phyloP scores from a whole-genome alignment of 305 asterid genomes.

The Fraxinus dipetala region DNA sequence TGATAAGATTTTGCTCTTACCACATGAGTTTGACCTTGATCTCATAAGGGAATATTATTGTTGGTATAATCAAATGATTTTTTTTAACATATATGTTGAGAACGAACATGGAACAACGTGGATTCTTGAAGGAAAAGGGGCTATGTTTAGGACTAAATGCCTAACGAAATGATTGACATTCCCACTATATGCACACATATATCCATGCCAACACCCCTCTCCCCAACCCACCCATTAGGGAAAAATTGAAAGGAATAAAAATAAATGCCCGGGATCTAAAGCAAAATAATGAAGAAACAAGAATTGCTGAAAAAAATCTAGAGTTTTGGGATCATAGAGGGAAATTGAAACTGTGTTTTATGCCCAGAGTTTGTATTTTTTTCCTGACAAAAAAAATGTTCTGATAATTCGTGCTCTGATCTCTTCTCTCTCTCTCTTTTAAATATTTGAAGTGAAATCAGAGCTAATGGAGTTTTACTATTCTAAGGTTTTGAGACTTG shows the following conservation, averaged over 20 bases:
- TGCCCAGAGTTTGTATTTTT: not conserved
- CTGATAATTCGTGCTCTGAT: not conserved
- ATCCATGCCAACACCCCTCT: too few relatives aligned
- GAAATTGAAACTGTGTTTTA: not conserved
- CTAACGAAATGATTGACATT: too few relatives aligned
- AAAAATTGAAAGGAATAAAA: not conserved
- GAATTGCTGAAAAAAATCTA: not conserved
- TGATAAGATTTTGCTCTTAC: not conserved
- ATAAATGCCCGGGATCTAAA: not conserved
- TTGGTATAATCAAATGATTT: not conserved
- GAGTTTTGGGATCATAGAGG: not conserved
- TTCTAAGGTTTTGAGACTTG: conserved; percentile 9
- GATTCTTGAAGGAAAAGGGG: too few relatives aligned
- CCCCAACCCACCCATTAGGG: not conserved
- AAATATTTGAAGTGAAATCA: not conserved
- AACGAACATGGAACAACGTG: too few relatives aligned
- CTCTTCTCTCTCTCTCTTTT: too few relatives aligned
- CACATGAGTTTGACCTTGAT: not conserved
- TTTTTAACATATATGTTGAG: too few relatives aligned
- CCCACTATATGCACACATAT: too few relatives aligned
- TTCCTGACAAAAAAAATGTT: not conserved
- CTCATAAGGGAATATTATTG: not conserved
- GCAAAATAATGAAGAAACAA: not conserved
- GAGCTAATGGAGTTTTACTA: not conserved
- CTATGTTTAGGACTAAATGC: too few relatives aligned